Conservation (phyloP, 805 yeast species). For the Candida silvicultrix region DNA sequence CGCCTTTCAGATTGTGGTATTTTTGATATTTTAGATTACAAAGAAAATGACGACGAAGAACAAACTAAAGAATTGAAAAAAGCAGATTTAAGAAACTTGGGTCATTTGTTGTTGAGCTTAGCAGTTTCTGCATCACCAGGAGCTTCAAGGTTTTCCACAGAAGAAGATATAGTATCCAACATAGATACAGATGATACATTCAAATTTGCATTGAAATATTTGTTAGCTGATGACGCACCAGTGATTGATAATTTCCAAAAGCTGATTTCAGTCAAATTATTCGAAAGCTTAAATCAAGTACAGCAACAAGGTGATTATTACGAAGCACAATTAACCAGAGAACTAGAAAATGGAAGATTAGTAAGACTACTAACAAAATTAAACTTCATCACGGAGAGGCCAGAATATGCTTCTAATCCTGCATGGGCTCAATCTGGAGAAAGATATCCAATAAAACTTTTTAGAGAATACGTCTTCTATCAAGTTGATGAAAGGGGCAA, state of each 20-base stretch:
- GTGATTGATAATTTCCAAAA: constrained; percentile 27
- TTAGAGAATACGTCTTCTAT: constrained; percentile 81
- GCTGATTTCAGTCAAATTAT: constrained; percentile 38
- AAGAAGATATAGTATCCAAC: constrained; percentile 16
- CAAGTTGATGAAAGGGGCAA: constrained; percentile 73
- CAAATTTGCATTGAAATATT: constrained; percentile 35
- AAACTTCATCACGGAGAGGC: constrained; percentile 70
- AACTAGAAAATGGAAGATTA: constrained; percentile 82
- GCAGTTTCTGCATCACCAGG: constrained; percentile 32
- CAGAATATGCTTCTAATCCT: constrained; percentile 51
- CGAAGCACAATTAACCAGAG: constrained; percentile 58
- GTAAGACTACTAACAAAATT: constrained; percentile 79
- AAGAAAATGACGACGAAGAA: constrained; percentile 14
- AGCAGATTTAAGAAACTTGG: constrained; percentile 54
- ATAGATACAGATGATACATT: constrained; percentile 38
- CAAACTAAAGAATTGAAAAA: neutral
- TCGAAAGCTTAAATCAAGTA: constrained; percentile 41
- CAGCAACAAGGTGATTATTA: constrained; percentile 49
- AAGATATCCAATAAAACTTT: constrained; percentile 64
- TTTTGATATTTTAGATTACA: constrained; percentile 52
- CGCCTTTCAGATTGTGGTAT: constrained; percentile 69
- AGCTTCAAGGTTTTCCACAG: constrained; percentile 5
- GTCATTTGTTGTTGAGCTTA: constrained; percentile 51
- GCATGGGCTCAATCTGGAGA: constrained; percentile 75
- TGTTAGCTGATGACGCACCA: constrained; percentile 20